Percentiles rank a stretch among this genome's conserved stretches.
Evolutionary conservation across 2,329 filamentous ascomycete genomes (phyloP).

Genomic region (Bipolaris oryzae): DNA sequence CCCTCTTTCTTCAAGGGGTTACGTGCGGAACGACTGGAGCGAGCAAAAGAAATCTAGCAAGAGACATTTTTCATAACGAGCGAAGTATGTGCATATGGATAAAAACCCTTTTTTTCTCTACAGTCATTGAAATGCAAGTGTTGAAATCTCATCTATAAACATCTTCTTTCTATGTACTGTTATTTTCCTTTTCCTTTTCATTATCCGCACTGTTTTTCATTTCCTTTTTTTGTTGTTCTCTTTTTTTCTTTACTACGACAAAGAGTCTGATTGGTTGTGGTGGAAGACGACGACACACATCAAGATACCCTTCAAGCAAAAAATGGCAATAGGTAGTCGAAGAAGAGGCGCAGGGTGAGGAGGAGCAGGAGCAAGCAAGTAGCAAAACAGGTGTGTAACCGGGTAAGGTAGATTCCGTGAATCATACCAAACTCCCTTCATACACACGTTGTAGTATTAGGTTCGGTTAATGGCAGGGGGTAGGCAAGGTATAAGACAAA

Average conservation of each 20-base stretch:
- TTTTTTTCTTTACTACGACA: background rate
- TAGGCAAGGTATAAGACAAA: slow-evolving; percentile 1
- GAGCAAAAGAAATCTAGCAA: slow-evolving; percentile 3
- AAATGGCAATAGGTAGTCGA: too few relatives aligned
- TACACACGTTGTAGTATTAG: background rate
- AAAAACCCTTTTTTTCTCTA: slow-evolving; percentile 27
- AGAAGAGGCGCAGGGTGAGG: too few relatives aligned
- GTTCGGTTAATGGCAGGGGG: slow-evolving; percentile 18
- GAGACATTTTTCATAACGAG: background rate
- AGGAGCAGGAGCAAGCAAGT: background rate
- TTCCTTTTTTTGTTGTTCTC: background rate
- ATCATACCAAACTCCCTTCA: background rate
- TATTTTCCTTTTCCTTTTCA: slow-evolving; percentile 20
- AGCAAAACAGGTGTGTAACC: background rate
- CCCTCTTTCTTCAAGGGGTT: slow-evolving; percentile 4
- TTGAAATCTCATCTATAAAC: slow-evolving; percentile 37
- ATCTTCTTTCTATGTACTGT: slow-evolving; percentile 3
- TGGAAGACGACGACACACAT: slow-evolving; percentile 1
- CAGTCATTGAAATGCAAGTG: slow-evolving; percentile 47
- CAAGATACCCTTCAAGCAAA: slow-evolving; percentile 21
- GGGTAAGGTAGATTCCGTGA: slow-evolving; percentile 21
- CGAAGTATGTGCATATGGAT: slow-evolving; percentile 31
- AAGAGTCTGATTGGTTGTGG: background rate
- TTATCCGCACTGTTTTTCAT: slow-evolving; percentile 10
- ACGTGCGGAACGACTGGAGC: slow-evolving; percentile 4